Conservation (phyloP, 805 yeast genomes). For the Metschnikowia picachoensis region DNA sequence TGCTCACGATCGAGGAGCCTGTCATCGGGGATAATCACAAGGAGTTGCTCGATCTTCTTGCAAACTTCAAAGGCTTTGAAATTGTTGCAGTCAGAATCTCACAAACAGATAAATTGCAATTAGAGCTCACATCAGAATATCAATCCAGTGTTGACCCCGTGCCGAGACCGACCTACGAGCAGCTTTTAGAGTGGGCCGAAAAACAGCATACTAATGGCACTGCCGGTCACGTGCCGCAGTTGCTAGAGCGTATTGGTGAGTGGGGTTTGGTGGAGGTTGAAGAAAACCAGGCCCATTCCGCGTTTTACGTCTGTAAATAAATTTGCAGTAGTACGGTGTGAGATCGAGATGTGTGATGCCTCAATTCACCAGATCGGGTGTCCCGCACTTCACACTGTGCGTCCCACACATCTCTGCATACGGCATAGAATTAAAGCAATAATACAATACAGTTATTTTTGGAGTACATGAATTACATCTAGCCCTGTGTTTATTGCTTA, state of each 20-base stretch:
- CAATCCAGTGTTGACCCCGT: background rate
- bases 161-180: constrained; percentile 9
- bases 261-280: constrained; percentile 18
- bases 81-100: constrained; percentile 23
- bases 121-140: background rate
- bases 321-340: background rate
- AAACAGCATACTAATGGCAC: background rate
- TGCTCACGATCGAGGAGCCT: constrained; percentile 32
- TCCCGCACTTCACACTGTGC: background rate
- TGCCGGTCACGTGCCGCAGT: constrained; percentile 5
- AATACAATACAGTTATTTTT: too few relatives aligned
- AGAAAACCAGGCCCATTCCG: constrained; percentile 10
- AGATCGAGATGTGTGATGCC: background rate
- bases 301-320: constrained; percentile 12
- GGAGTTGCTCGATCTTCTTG: constrained; percentile 21
- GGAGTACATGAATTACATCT: too few relatives aligned
- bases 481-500: too few relatives aligned
- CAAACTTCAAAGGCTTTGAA: constrained; percentile 22
- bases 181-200: constrained; percentile 16
- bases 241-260: constrained; percentile 15
- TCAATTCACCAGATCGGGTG: background rate
- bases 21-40: constrained; percentile 24
- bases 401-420: background rate
- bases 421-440: background rate
- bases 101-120: constrained; percentile 1